phyloP scores from a whole-genome alignment of 2,329 filamentous ascomycete species.

The Trichoderma sp. region DNA sequence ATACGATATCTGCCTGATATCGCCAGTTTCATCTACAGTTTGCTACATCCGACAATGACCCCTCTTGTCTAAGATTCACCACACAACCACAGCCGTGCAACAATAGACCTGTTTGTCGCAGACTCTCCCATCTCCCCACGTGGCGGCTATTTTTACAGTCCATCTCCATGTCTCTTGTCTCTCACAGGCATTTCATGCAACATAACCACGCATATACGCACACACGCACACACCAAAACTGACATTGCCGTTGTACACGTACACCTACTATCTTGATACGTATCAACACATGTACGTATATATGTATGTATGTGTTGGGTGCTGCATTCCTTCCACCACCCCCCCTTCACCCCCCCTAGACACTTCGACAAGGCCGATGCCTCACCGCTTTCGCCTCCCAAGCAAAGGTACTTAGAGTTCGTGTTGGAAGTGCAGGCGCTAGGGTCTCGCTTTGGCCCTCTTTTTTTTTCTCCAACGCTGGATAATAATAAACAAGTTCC shows the following conservation, averaged over 20 bases:
- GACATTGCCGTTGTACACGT: neutral
- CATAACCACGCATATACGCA: neutral
- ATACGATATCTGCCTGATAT: neutral
- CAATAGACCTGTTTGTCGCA: neutral
- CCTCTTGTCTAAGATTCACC: neutral
- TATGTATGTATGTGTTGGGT: conserved; percentile 18
- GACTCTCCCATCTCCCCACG: conserved; percentile 2
- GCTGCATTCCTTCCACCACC: conserved; percentile 20
- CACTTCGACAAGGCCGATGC: conserved; percentile 1
- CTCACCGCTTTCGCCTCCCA: conserved; percentile 13
- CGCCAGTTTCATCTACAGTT: neutral
- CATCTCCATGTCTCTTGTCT: neutral
- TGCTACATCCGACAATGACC: neutral
- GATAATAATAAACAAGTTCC: neutral
- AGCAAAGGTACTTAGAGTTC: neutral
- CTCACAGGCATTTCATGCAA: neutral
- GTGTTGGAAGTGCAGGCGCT: neutral
- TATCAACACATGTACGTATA: neutral
- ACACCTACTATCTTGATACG: neutral
- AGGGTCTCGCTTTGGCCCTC: conserved; percentile 21
- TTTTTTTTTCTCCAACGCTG: neutral
- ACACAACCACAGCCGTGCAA: neutral
- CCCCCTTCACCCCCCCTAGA: no score
- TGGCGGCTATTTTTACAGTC: conserved; percentile 6
- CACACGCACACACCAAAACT: neutral